A percentile compares a stretch with the other conserved stretches of the same genome.
These are phyloP conservation scores for Podila epigama DNA, from an alignment of 192 early-diverging fungal species.

Conservation along the genomic window DNA sequence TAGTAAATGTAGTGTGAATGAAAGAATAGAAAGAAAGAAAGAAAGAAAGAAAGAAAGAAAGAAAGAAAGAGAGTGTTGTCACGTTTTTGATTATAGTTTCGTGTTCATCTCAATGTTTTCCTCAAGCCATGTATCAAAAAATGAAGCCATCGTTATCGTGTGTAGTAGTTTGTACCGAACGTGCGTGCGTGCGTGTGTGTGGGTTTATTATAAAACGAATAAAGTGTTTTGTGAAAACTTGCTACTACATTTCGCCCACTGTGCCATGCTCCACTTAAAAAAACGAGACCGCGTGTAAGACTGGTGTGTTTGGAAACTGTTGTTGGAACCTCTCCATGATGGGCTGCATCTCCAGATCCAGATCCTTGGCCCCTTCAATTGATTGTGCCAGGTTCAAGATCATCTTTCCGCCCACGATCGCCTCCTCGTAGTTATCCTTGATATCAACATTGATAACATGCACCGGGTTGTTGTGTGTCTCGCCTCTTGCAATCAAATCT, in stretches of 20 bases:
- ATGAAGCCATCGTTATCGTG: too few relatives aligned
- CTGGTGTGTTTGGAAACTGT: constrained; percentile 57
- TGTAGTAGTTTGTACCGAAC: too few relatives aligned
- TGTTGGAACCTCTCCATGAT: constrained; percentile 80
- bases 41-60: too few relatives aligned
- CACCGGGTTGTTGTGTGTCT: constrained; percentile 70
- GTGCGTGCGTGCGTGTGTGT: not conserved
- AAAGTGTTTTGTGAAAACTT: not conserved
- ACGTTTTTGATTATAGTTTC: too few relatives aligned
- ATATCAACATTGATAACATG: constrained; percentile 98
- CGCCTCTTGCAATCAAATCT: constrained; percentile 81
- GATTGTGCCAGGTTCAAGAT: constrained; percentile 81
- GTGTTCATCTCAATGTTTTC: too few relatives aligned
- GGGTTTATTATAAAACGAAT: not conserved
- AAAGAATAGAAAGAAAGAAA: too few relatives aligned
- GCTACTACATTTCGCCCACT: not conserved
- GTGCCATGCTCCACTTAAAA: constrained; percentile 53
- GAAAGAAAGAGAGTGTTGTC: too few relatives aligned
- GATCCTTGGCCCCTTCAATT: constrained; percentile 69
- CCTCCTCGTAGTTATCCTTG: constrained; percentile 93
- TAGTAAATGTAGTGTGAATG: too few relatives aligned
- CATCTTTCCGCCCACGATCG: constrained; percentile 80
- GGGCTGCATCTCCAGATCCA: constrained; percentile 86
- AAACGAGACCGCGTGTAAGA: constrained; percentile 70
- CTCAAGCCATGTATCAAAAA: too few relatives aligned